These are phyloP conservation scores for Cicer arietinum DNA, from an alignment of 306 rosid species.

Conservation along the genomic window DNA sequence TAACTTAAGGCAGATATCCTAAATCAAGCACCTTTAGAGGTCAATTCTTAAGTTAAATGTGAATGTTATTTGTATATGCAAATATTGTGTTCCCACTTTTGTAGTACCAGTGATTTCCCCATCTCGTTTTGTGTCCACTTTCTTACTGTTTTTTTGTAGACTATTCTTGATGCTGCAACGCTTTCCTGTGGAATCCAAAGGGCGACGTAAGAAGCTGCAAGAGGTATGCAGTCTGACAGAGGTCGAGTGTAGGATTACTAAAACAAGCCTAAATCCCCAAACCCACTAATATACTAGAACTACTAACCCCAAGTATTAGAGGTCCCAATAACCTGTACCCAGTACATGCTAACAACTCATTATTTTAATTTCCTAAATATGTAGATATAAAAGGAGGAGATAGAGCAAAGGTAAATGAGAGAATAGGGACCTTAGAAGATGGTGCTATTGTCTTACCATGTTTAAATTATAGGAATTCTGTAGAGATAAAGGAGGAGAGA, in stretches of 20 bases:
- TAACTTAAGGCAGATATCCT: slow-evolving; percentile 12
- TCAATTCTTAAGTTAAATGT: slow-evolving; percentile 48
- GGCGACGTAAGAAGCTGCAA: slow-evolving; percentile 89
- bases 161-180: slow-evolving; percentile 94
- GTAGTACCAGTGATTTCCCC: slow-evolving; percentile 12
- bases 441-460: neutral
- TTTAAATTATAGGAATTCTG: neutral
- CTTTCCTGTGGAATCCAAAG: slow-evolving; percentile 93
- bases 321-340: neutral
- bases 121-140: slow-evolving; percentile 17
- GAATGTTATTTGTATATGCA: slow-evolving; percentile 2
- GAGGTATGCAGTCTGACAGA: slow-evolving; percentile 63
- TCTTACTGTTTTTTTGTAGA: slow-evolving; percentile 54
- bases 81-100: slow-evolving; percentile 10
- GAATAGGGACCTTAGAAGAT: neutral
- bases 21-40: slow-evolving; percentile 16
- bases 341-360: slow-evolving; percentile 1
- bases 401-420: no score
- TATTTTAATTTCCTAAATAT: neutral
- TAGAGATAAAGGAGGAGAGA: neutral
- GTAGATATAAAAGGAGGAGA: no score
- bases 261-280: neutral
- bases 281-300: neutral
- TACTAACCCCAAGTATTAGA: neutral
- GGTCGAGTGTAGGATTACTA: neutral